Conservation (phyloP, 345 rosid genomes). For the Gynandropsis gynandra region DNA sequence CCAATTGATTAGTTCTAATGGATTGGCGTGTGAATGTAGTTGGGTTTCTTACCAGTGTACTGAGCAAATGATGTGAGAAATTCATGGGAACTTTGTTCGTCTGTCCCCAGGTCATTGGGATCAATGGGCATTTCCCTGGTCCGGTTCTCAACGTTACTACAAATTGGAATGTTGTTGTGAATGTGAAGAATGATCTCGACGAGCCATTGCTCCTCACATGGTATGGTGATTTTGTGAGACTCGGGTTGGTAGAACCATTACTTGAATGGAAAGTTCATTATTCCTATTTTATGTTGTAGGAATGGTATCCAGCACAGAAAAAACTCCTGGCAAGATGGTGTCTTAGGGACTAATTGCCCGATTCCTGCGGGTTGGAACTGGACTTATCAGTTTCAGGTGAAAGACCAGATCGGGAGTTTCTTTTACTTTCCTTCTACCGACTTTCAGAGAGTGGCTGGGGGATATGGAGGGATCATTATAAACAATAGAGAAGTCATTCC, state of each 20-base stretch:
- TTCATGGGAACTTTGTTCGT: no score
- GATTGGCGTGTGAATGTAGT: background rate
- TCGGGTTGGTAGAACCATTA: background rate
- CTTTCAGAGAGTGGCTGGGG: constrained; percentile 76
- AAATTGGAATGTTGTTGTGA: constrained; percentile 64
- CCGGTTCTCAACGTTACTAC: constrained; percentile 65
- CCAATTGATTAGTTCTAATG: background rate
- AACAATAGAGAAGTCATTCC: constrained; percentile 63
- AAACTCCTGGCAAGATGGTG: constrained; percentile 94
- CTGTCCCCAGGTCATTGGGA: constrained; percentile 48
- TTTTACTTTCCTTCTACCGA: constrained; percentile 66
- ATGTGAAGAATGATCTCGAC: constrained; percentile 64
- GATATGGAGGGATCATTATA: constrained; percentile 64
- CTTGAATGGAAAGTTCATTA: background rate
- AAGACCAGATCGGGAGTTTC: constrained; percentile 84
- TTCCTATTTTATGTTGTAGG: constrained; percentile 28
- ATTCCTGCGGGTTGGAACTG: constrained; percentile 80
- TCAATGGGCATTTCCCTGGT: constrained; percentile 68
- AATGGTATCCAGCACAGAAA: constrained; percentile 74
- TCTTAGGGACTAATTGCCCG: constrained; percentile 79
- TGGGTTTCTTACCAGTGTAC: background rate
- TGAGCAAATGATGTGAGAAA: background rate
- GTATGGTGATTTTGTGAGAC: constrained; percentile 25
- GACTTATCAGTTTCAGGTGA: constrained; percentile 78
- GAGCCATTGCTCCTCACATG: constrained; percentile 75